phyloP scores from a whole-genome alignment of 106 monocot genomes.

The Dendrobium officinale region DNA sequence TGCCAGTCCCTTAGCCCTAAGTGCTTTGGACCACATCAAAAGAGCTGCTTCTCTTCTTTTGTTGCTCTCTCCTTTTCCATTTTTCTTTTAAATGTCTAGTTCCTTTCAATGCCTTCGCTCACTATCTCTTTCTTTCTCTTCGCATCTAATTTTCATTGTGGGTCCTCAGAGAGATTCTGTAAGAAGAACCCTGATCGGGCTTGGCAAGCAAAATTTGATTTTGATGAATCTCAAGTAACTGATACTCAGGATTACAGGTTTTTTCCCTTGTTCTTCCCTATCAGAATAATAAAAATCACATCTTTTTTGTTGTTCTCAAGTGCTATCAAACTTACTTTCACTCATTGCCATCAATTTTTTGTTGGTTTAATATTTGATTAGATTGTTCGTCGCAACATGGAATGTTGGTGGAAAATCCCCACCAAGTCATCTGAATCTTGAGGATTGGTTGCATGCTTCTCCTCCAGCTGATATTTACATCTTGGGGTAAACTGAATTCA shows the following conservation, averaged over 20 bases:
- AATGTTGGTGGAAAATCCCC: constrained; percentile 83
- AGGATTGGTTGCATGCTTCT: constrained; percentile 73
- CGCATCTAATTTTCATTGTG: background rate
- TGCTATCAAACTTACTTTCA: background rate
- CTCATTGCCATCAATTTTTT: background rate
- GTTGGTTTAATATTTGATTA: constrained; percentile 8
- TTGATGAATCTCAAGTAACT: constrained; percentile 52
- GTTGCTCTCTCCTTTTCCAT: constrained; percentile 14
- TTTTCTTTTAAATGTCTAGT: background rate
- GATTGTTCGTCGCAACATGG: constrained; percentile 70
- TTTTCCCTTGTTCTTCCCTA: background rate
- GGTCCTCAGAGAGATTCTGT: constrained; percentile 40
- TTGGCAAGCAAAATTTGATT: constrained; percentile 37
- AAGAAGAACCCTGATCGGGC: constrained; percentile 31
- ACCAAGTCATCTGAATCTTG: constrained; percentile 53
- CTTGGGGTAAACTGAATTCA: constrained; percentile 35
- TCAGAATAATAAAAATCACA: background rate
- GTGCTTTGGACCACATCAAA: constrained; percentile 24
- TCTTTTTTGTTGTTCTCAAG: background rate
- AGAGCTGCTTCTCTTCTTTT: constrained; percentile 23
- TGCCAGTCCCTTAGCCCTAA: background rate
- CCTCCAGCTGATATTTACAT: constrained; percentile 79
- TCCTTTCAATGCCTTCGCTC: background rate
- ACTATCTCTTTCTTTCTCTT: constrained; percentile 6
- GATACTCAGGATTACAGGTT: constrained; percentile 74